Evolutionary conservation across 1,284 basidiomycete species (phyloP).

Genomic region (Trichosporon sp.): DNA sequence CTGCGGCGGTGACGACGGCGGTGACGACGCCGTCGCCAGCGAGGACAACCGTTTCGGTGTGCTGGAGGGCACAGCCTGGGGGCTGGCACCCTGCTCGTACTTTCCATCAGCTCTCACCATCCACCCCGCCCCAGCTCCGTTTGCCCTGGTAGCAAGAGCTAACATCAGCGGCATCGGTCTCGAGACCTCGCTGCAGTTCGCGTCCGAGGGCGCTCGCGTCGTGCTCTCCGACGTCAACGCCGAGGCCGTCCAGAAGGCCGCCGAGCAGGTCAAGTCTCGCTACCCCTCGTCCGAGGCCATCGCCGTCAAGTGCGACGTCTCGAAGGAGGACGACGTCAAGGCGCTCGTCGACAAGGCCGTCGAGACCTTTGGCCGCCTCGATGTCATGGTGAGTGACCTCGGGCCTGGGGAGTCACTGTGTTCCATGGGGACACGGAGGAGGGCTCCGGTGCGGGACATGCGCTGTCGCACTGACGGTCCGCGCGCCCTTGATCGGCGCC

Average conservation of each 20-base stretch:
- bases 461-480: too few species aligned
- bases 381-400: conserved; percentile 69
- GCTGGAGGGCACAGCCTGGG: neutral
- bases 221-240: conserved; percentile 83
- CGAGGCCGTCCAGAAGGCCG: conserved; percentile 66
- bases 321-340: conserved; percentile 81
- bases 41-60: neutral
- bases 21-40: neutral
- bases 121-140: neutral
- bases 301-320: conserved; percentile 76
- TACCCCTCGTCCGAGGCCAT: conserved; percentile 67
- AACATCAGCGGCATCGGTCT: conserved; percentile 71
- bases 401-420: neutral
- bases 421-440: neutral
- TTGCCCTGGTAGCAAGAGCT: neutral
- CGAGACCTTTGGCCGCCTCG: conserved; percentile 77
- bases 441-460: too few species aligned
- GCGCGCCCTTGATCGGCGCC: too few species aligned
- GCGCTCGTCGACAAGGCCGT: conserved; percentile 73
- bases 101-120: neutral
- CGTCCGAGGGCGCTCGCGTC: conserved; percentile 82
- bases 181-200: conserved; percentile 87
- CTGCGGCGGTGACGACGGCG: neutral
- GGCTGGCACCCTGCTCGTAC: neutral
- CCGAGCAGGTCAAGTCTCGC: conserved; percentile 60